Evolutionary conservation across 768 basidiomycete species (phyloP).

Genomic region (Hortiboletus campestris): DNA sequence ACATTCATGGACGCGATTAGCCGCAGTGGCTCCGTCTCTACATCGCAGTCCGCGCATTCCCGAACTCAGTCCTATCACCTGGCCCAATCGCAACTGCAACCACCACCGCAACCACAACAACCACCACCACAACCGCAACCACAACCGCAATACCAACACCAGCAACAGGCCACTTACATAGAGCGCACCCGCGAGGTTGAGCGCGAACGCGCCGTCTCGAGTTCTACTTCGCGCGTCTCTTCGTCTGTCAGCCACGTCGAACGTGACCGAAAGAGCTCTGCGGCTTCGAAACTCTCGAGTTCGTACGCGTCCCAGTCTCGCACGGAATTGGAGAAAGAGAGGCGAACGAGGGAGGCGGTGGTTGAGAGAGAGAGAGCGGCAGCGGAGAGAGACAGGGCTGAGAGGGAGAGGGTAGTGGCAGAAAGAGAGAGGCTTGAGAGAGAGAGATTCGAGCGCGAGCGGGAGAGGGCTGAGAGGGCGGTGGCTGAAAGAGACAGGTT

Average conservation of each 20-base stretch:
- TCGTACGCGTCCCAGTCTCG: constrained; percentile 27
- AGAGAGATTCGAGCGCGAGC: constrained; percentile 8
- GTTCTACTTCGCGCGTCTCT: constrained; percentile 24
- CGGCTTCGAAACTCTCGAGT: constrained; percentile 34
- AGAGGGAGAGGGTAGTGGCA: constrained; percentile 13
- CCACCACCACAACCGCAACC: background rate
- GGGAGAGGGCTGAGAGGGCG: constrained; percentile 5
- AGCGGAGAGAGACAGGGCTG: constrained; percentile 12
- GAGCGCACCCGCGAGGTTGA: constrained; percentile 28
- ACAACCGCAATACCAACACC: background rate
- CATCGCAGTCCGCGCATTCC: constrained; percentile 18
- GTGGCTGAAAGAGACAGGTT: background rate
- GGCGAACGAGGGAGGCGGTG: constrained; percentile 20
- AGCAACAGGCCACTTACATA: constrained; percentile 20
- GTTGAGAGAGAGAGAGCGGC: constrained; percentile 18
- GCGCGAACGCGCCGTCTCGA: constrained; percentile 25
- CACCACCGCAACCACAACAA: background rate
- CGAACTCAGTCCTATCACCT: constrained; percentile 16
- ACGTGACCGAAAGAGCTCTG: constrained; percentile 26
- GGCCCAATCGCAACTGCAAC: constrained; percentile 2
- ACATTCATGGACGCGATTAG: constrained; percentile 30
- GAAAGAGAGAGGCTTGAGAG: constrained; percentile 15
- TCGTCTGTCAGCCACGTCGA: constrained; percentile 21
- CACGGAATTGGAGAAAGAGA: constrained; percentile 24
- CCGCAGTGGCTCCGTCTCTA: constrained; percentile 25